Percentiles rank a stretch among this genome's conserved stretches.
phyloP scores from a whole-genome alignment of 352 stramenopile species.

The Pythium rishiriense region DNA sequence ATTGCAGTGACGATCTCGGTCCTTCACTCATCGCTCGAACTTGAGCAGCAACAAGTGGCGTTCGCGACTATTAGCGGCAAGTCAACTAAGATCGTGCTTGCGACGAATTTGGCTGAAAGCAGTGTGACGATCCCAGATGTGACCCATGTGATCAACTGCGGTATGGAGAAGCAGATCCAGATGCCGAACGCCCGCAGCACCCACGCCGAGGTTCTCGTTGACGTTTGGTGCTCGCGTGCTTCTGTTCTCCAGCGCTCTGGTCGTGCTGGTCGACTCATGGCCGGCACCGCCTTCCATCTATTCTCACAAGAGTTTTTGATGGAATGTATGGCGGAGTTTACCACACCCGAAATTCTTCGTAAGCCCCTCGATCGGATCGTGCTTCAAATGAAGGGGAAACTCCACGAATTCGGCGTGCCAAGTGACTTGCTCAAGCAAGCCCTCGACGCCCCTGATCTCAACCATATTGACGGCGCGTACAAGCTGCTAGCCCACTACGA shows the following conservation, averaged over 20 bases:
- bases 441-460: constrained; percentile 63
- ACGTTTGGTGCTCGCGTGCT: constrained; percentile 94
- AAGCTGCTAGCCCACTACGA: constrained; percentile 69
- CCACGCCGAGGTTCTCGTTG: constrained; percentile 70
- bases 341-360: constrained; percentile 77
- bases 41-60: constrained; percentile 74
- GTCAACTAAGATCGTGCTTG: constrained; percentile 93
- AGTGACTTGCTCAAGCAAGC: constrained; percentile 68
- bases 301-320: constrained; percentile 74
- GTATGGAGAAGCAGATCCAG: constrained; percentile 84
- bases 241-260: constrained; percentile 84
- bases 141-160: constrained; percentile 86
- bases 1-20: constrained; percentile 30
- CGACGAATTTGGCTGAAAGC: constrained; percentile 97
- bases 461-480: constrained; percentile 77
- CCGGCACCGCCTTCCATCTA: constrained; percentile 91
- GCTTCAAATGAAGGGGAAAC: constrained; percentile 70
- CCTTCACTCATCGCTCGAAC: constrained; percentile 69
- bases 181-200: constrained; percentile 71
- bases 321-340: constrained; percentile 76
- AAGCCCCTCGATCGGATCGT: constrained; percentile 84
- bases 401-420: constrained; percentile 70
- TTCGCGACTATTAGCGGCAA: constrained; percentile 47
- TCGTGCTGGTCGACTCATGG: constrained; percentile 92
- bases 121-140: constrained; percentile 96